phyloP scores from a whole-genome alignment of 1,284 basidiomycete species.

The Cutaneotrichosporon spelunceum region DNA sequence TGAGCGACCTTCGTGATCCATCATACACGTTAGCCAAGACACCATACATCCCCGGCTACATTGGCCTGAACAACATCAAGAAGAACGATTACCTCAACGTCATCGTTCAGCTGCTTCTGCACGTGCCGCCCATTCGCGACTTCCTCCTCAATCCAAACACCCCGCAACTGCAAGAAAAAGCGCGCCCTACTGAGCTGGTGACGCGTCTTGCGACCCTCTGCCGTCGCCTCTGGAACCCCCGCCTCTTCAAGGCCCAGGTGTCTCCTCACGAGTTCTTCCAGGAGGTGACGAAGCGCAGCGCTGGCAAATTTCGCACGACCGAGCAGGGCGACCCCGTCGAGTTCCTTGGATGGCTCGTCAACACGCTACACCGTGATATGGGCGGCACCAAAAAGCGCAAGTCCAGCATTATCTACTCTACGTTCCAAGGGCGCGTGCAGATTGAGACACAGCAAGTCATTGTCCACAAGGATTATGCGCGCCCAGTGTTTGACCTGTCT shows the following conservation, averaged over 20 bases:
- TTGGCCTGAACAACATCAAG: slow-evolving; percentile 97
- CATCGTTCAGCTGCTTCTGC: slow-evolving; percentile 87
- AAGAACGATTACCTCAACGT: slow-evolving; percentile 97
- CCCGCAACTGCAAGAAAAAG: slow-evolving; percentile 41
- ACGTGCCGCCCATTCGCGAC: slow-evolving; percentile 84
- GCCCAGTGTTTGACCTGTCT: slow-evolving; percentile 85
- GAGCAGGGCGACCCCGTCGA: slow-evolving; percentile 94
- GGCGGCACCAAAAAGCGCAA: slow-evolving; percentile 81
- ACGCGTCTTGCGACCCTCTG: slow-evolving; percentile 79
- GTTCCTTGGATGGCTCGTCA: slow-evolving; percentile 93
- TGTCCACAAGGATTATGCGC: slow-evolving; percentile 68
- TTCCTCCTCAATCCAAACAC: slow-evolving; percentile 73
- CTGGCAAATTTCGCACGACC: slow-evolving; percentile 85
- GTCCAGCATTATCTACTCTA: slow-evolving; percentile 85
- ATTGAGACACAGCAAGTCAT: slow-evolving; percentile 93
- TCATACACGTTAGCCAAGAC: slow-evolving; percentile 79
- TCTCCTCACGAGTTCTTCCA: slow-evolving; percentile 97
- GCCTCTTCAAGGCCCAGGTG: slow-evolving; percentile 95
- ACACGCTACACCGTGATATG: slow-evolving; percentile 85
- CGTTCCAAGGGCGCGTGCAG: slow-evolving; percentile 90
- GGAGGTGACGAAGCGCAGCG: slow-evolving; percentile 83
- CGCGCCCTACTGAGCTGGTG: slow-evolving; percentile 65
- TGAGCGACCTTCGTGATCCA: slow-evolving; percentile 57
- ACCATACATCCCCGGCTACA: slow-evolving; percentile 86
- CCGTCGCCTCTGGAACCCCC: slow-evolving; percentile 93